Conservation (phyloP, 805 yeast species). For the Candida ipomoeae region DNA sequence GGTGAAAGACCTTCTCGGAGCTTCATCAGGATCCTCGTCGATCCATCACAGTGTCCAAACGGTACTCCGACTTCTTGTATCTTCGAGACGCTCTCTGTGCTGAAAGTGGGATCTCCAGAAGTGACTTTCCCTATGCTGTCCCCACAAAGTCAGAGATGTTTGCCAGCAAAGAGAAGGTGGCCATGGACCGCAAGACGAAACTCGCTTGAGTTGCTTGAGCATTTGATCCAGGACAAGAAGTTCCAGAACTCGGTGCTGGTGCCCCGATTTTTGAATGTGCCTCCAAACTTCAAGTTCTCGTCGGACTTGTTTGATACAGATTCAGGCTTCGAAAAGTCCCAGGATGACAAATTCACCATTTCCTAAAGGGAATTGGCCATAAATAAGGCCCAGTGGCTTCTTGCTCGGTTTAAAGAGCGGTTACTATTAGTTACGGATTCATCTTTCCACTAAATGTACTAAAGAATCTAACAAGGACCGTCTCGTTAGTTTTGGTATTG, state of each 20-base stretch:
- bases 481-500: too few relatives aligned
- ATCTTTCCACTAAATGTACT: too few relatives aligned
- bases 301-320: constrained; percentile 14
- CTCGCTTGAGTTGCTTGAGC: constrained; percentile 52
- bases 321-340: background rate
- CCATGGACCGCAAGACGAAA: constrained; percentile 50
- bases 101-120: constrained; percentile 29
- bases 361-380: constrained; percentile 24
- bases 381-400: constrained; percentile 25
- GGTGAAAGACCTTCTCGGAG: too few relatives aligned
- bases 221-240: constrained; percentile 50
- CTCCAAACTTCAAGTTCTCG: constrained; percentile 36
- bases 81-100: constrained; percentile 37
- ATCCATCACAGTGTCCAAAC: constrained; percentile 25
- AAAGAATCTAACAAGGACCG: too few relatives aligned
- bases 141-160: constrained; percentile 43
- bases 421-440: too few relatives aligned
- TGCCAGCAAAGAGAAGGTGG: constrained; percentile 23
- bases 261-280: constrained; percentile 42
- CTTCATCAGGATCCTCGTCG: too few relatives aligned
- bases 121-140: constrained; percentile 45
- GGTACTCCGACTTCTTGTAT: constrained; percentile 52
- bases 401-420: too few relatives aligned
- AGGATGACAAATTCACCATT: constrained; percentile 13
- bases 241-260: constrained; percentile 32